Conservation (phyloP, 73 alveolate species). For the Effrenium voratum region DNA sequence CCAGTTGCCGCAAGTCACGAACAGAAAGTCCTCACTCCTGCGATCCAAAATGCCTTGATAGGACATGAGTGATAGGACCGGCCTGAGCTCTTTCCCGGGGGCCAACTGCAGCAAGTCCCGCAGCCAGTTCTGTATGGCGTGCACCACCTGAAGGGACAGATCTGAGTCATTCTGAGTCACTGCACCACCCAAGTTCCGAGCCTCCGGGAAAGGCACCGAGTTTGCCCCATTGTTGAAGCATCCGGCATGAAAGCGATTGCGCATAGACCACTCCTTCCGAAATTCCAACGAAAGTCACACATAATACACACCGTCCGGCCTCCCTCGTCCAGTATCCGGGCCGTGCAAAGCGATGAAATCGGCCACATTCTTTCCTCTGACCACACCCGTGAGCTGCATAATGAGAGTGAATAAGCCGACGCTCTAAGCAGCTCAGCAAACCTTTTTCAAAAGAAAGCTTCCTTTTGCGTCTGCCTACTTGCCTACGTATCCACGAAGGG, state of each 20-base stretch:
- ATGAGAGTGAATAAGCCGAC: too few relatives aligned
- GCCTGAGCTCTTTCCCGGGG: too few relatives aligned
- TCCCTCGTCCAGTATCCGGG: conserved; percentile 80
- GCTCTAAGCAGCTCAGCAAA: too few relatives aligned
- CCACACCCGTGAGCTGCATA: too few relatives aligned
- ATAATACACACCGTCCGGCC: too few relatives aligned
- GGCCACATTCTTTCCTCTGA: conserved; percentile 70
- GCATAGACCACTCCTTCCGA: conserved; percentile 82
- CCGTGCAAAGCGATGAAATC: conserved; percentile 75
- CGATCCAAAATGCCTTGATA: not conserved
- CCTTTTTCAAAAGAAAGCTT: too few relatives aligned
- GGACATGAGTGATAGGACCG: too few relatives aligned
- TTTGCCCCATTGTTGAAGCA: conserved; percentile 80
- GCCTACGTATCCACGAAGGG: too few relatives aligned
- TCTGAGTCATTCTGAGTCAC: too few relatives aligned
- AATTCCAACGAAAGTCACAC: too few relatives aligned
- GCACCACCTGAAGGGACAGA: conserved; percentile 61
- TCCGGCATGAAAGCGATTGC: conserved; percentile 19
- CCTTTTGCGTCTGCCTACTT: too few relatives aligned
- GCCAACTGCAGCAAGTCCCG: conserved; percentile 60
- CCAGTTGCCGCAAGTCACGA: conserved; percentile 90
- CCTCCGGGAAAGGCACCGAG: conserved; percentile 83
- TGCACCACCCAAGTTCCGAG: too few relatives aligned
- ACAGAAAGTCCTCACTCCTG: conserved; percentile 65
- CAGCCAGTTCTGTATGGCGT: conserved; percentile 74